Percentiles rank a stretch among this genome's conserved stretches.
phyloP scores from a whole-genome alignment of 108 stramenopile species.

The Cyclostephanos tholiformis region DNA sequence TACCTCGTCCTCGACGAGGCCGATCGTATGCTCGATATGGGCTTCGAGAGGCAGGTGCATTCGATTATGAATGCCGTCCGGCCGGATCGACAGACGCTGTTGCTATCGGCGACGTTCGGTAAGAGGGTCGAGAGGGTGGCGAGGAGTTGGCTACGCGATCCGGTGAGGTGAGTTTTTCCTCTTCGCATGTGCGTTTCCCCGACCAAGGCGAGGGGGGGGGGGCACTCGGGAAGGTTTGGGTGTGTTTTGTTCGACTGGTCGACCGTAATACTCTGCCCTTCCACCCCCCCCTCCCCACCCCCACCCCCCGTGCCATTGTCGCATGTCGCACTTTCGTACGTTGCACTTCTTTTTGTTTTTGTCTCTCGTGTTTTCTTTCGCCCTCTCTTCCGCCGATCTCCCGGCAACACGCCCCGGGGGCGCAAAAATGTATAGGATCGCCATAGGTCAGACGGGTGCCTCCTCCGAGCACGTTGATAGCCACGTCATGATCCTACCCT shows the following conservation, averaged over 20 bases:
- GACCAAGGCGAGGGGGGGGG: too few relatives aligned
- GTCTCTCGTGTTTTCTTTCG: conserved; percentile 9
- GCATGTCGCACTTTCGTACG: conserved; percentile 23
- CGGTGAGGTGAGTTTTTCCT: conserved; percentile 53
- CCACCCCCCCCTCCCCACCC: too few relatives aligned
- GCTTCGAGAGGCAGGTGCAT: conserved; percentile 88
- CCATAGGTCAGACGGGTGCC: conserved; percentile 74
- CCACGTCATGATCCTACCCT: conserved; percentile 79
- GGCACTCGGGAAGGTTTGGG: too few relatives aligned
- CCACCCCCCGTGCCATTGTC: not conserved
- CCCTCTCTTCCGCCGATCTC: conserved; percentile 13
- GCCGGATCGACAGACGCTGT: conserved; percentile 80
- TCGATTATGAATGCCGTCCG: conserved; percentile 76
- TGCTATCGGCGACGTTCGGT: conserved; percentile 76
- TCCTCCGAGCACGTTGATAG: conserved; percentile 76
- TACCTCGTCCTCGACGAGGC: conserved; percentile 96
- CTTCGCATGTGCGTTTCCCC: too few relatives aligned
- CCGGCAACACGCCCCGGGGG: not conserved
- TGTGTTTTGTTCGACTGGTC: too few relatives aligned
- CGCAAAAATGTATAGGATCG: conserved; percentile 40
- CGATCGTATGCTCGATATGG: conserved; percentile 89
- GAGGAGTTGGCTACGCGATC: conserved; percentile 62
- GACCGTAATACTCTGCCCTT: too few relatives aligned
- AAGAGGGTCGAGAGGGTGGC: conserved; percentile 63
- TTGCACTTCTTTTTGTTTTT: conserved; percentile 40